These are phyloP conservation scores for Neurospora tetraspora DNA, from an alignment of 495 filamentous ascomycete species.

Conservation along the genomic window DNA sequence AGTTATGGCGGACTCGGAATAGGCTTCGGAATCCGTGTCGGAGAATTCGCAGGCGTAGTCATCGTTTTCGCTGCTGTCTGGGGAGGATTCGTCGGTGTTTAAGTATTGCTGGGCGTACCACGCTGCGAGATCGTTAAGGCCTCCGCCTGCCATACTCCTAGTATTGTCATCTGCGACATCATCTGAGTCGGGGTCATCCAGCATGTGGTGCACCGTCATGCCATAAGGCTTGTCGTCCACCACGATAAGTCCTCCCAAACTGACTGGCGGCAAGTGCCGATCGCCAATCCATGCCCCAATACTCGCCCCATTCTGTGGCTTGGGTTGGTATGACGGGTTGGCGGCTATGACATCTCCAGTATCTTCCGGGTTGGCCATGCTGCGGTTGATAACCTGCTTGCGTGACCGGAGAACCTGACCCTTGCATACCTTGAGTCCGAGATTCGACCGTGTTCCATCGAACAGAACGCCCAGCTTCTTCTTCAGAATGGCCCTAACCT, in stretches of 20 bases:
- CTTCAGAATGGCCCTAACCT: slow-evolving; percentile 59
- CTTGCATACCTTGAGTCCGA: slow-evolving; percentile 52
- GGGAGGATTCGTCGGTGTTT: slow-evolving; percentile 21
- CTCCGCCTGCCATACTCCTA: slow-evolving; percentile 17
- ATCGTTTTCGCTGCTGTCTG: slow-evolving; percentile 27
- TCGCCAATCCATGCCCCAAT: slow-evolving; percentile 84
- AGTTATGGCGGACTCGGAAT: slow-evolving; percentile 36
- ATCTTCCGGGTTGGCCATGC: slow-evolving; percentile 24
- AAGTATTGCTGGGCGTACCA: slow-evolving; percentile 26
- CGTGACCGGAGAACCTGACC: slow-evolving; percentile 60
- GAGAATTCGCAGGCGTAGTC: slow-evolving; percentile 41
- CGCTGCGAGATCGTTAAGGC: slow-evolving; percentile 14
- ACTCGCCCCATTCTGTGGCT: slow-evolving; percentile 75
- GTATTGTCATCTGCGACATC: slow-evolving; percentile 19
- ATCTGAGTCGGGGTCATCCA: slow-evolving; percentile 68
- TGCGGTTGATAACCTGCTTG: slow-evolving; percentile 31
- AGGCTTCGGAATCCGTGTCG: slow-evolving; percentile 44
- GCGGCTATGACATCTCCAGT: slow-evolving; percentile 29
- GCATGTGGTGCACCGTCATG: slow-evolving; percentile 93
- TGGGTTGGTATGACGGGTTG: slow-evolving; percentile 60
- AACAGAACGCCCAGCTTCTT: slow-evolving; percentile 50
- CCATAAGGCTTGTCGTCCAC: slow-evolving; percentile 78
- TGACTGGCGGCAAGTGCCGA: slow-evolving; percentile 76
- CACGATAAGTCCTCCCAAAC: slow-evolving; percentile 77
- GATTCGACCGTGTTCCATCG: slow-evolving; percentile 44